Evolutionary conservation across 768 basidiomycete species (phyloP), one percentile per base, ranked within the genome.

Genomic region (Postia placenta): DNA sequence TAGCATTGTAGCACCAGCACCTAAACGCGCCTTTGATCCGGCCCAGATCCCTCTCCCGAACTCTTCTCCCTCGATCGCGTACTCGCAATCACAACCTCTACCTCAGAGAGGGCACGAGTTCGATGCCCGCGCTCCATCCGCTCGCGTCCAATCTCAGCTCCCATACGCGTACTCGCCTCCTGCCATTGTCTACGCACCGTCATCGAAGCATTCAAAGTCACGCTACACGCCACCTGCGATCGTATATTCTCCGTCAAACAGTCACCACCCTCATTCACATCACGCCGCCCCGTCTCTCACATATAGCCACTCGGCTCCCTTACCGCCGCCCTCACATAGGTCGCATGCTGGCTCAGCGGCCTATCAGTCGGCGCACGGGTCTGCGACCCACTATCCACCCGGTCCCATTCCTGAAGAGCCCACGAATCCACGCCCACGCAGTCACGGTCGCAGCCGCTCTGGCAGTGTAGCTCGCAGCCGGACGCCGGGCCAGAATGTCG

Each of bases 241-340:
- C 49, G 76, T 76, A 11, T 74, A 81, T 52, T 74, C 81, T 40
- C 52, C 61, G 22, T 56, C 60, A 3, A 56, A 45, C 23, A 25
- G 59, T n/a, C 60, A 56, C 25, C 56, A 54, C 15, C 40, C 41
- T 26, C 43, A 49, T 36, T 42, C 50, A 27, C 62, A 52, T 43
- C 45, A 47, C 6, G 48, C 56, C 4, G 53, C 81, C n/a, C 76
- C 82, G 47, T 80, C 80, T 3, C 78, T 86, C 69, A 76, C 78
- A 2, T 79, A 85, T 60, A 85, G 83, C 48, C 80, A 83, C 46
- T 85, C 84, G n/a, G 76, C 78, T 17, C 80, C 82, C 5, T 63
- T 69, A 20, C 74, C 65, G 27, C 66, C 64, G 58, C 48, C 62
- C 53, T 59, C 56, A 12, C 60, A 28, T 65, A 56, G 28, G 71